Conservation (phyloP, 441 rosid species). For the Erodium trifolium region DNA sequence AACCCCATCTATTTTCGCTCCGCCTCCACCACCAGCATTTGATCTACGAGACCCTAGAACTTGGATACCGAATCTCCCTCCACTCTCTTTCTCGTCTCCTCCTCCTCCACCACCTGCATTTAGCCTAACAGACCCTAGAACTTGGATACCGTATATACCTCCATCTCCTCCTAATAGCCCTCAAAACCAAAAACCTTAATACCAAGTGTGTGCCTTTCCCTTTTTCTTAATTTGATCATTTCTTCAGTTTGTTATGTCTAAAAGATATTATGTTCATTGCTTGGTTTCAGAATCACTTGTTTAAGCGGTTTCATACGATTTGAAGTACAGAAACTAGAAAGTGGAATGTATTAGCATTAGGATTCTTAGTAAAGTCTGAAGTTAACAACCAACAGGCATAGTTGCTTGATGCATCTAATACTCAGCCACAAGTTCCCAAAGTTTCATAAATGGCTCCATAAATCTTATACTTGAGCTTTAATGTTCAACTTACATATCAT, state of each 20-base stretch:
- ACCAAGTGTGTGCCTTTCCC: too few species aligned
- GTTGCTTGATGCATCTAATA: background rate
- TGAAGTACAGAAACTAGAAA: too few species aligned
- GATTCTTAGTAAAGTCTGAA: too few species aligned
- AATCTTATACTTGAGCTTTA: background rate
- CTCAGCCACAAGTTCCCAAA: background rate
- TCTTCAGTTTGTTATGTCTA: too few species aligned
- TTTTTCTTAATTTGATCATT: too few species aligned
- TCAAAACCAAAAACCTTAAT: slow-evolving; percentile 29
- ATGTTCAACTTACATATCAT: background rate
- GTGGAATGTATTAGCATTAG: too few species aligned
- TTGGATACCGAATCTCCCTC: slow-evolving; percentile 20
- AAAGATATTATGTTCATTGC: background rate
- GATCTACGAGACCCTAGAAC: slow-evolving; percentile 18
- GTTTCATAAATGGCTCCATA: background rate
- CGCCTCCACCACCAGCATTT: slow-evolving; percentile 22
- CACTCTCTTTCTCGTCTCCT: slow-evolving; percentile 13
- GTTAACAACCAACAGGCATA: background rate
- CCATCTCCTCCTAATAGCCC: slow-evolving; percentile 40
- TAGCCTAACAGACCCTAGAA: slow-evolving; percentile 27
- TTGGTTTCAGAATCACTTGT: too few species aligned
- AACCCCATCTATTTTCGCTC: slow-evolving; percentile 34
- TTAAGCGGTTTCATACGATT: too few species aligned
- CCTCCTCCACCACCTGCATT: slow-evolving; percentile 29
- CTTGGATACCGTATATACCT: slow-evolving; percentile 31